Evolutionary conservation across 2,329 filamentous ascomycete species (phyloP).

Genomic region (Alternaria longipes): DNA sequence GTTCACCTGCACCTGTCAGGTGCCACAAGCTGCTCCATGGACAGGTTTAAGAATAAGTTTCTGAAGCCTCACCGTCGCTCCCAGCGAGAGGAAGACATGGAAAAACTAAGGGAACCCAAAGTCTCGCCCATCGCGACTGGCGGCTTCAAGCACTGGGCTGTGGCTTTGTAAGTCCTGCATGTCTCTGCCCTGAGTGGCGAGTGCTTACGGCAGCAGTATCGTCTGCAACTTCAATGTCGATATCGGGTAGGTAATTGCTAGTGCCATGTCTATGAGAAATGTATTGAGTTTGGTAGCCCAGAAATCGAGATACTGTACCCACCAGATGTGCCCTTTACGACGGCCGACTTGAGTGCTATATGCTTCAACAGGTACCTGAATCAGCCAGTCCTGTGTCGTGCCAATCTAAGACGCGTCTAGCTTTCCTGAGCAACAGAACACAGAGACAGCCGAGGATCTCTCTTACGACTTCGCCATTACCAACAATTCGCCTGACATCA

Average conservation of each 20-base stretch:
- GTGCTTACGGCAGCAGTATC: conserved; percentile 40
- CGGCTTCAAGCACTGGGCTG: conserved; percentile 52
- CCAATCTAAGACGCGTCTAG: conserved; percentile 32
- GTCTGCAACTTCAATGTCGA: conserved; percentile 58
- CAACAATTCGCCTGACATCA: conserved; percentile 67
- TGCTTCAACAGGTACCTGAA: conserved; percentile 53
- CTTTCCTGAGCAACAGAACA: conserved; percentile 55
- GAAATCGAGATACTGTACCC: conserved; percentile 56
- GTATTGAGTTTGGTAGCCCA: conserved; percentile 41
- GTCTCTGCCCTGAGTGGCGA: background rate
- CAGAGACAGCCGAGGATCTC: conserved; percentile 51
- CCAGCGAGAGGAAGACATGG: conserved; percentile 36
- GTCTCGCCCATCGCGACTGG: conserved; percentile 19
- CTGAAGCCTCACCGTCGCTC: conserved; percentile 37
- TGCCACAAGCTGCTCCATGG: conserved; percentile 38
- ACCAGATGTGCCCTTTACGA: conserved; percentile 49
- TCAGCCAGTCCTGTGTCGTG: background rate
- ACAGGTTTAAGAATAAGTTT: conserved; percentile 48
- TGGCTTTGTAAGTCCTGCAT: conserved; percentile 49
- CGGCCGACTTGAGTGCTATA: conserved; percentile 52
- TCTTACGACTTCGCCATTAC: conserved; percentile 53
- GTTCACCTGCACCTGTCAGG: conserved; percentile 36
- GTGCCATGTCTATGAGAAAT: background rate
- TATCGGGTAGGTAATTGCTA: conserved; percentile 45
- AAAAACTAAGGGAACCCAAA: conserved; percentile 22